Conservation (phyloP, 2,329 filamentous ascomycete species). For the Fusarium multiceps region DNA sequence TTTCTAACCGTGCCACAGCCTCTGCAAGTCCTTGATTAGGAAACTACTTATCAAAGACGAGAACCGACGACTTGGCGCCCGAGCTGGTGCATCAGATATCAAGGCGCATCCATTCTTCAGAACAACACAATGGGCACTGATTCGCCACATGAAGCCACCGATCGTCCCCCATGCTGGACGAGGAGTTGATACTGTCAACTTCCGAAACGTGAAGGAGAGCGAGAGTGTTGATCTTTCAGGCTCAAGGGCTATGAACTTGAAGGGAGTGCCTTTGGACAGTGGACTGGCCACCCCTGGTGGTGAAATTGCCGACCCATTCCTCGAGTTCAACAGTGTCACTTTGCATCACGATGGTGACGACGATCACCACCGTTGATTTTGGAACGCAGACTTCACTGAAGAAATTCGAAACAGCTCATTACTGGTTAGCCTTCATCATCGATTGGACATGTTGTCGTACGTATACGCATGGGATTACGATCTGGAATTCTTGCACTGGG, state of each 20-base stretch:
- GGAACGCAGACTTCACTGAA: not conserved
- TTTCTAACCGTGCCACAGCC: slow-evolving; percentile 60
- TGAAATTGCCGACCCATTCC: slow-evolving; percentile 89
- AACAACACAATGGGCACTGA: slow-evolving; percentile 93
- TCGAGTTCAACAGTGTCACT: slow-evolving; percentile 98
- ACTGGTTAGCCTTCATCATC: slow-evolving; percentile 16
- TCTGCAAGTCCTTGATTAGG: slow-evolving; percentile 95
- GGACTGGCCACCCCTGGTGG: slow-evolving; percentile 85
- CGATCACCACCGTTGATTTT: slow-evolving; percentile 49
- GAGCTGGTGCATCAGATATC: slow-evolving; percentile 95
- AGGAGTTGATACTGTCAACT: slow-evolving; percentile 94
- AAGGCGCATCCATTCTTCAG: slow-evolving; percentile 97
- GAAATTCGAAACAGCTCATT: slow-evolving; percentile 16
- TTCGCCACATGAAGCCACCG: slow-evolving; percentile 97
- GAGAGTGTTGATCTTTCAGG: slow-evolving; percentile 89
- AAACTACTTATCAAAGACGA: slow-evolving; percentile 99
- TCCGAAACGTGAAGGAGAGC: slow-evolving; percentile 97
- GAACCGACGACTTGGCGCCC: slow-evolving; percentile 89
- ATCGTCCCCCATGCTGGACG: slow-evolving; percentile 93
- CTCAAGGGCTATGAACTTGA: slow-evolving; percentile 64
- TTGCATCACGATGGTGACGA: slow-evolving; percentile 96
- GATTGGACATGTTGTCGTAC: slow-evolving; percentile 31
- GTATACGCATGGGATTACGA: slow-evolving; percentile 42
- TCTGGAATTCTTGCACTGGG: slow-evolving; percentile 41
- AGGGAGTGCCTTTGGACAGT: slow-evolving; percentile 88